Percentiles rank a stretch among this genome's conserved stretches.
Conservation (phyloP, 2,329 filamentous ascomycete species). For the Beauveria sp. region DNA sequence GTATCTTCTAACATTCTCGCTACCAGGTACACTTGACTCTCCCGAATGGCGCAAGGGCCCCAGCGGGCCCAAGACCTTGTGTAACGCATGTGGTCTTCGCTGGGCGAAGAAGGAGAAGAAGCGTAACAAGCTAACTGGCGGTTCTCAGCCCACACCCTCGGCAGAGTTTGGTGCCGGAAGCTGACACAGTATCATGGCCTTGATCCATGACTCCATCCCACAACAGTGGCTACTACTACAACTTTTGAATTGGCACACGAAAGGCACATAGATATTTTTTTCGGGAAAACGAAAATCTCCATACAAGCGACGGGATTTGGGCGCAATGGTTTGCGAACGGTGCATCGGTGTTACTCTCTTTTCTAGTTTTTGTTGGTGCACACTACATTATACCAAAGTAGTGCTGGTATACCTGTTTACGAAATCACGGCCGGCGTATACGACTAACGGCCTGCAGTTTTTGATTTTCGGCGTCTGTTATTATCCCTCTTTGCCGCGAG, state of each 20-base stretch:
- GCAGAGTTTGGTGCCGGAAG: conserved; percentile 19
- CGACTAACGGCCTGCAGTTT: not conserved
- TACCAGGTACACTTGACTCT: conserved; percentile 69
- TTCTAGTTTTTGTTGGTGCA: conserved; percentile 6
- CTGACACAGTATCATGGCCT: conserved; percentile 4
- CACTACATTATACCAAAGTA: conserved; percentile 18
- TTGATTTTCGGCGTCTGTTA: not conserved
- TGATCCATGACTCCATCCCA: not conserved
- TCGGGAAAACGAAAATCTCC: not conserved
- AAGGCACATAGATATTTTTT: not conserved
- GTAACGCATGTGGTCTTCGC: conserved; percentile 81
- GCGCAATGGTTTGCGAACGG: not conserved
- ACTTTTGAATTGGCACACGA: not conserved
- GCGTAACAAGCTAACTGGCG: conserved; percentile 21
- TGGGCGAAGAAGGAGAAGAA: conserved; percentile 83
- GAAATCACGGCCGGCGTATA: conserved; percentile 1
- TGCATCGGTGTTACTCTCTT: not conserved
- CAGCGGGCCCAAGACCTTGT: conserved; percentile 85
- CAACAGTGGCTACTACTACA: not conserved
- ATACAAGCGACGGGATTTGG: conserved; percentile 1
- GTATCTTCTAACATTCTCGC: not conserved
- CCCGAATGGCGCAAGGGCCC: conserved; percentile 96
- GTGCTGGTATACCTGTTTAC: not conserved
- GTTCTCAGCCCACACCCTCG: conserved; percentile 14
- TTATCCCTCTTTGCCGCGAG: not conserved